Evolutionary conservation across 2,329 filamentous ascomycete species (phyloP).

Genomic region (Alternaria hordeiaustralica): DNA sequence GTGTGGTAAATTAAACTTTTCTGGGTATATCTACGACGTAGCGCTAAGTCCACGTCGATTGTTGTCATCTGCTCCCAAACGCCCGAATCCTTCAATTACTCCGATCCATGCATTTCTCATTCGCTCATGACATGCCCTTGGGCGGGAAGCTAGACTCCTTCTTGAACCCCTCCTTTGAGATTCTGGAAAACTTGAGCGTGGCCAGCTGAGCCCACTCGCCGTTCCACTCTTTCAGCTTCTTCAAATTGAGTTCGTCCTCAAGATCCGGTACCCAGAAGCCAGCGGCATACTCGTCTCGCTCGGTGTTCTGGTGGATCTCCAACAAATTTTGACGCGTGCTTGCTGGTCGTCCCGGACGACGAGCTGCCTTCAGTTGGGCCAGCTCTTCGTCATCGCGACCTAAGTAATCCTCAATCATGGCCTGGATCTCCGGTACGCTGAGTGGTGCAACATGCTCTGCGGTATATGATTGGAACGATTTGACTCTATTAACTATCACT

Average conservation of each 20-base stretch:
- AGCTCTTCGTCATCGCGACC: conserved; percentile 76
- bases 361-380: conserved; percentile 67
- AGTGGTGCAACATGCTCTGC: conserved; percentile 57
- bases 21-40: background rate
- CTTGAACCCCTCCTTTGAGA: conserved; percentile 69
- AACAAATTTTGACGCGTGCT: conserved; percentile 79
- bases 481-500: conserved; percentile 66
- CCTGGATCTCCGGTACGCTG: conserved; percentile 63
- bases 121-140: conserved; percentile 47
- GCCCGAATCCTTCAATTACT: background rate
- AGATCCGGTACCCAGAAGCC: conserved; percentile 91
- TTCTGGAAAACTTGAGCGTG: conserved; percentile 76
- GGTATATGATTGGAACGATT: conserved; percentile 74
- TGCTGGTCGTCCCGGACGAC: conserved; percentile 79
- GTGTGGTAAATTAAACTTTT: background rate
- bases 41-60: background rate
- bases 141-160: conserved; percentile 82
- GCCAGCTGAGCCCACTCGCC: conserved; percentile 83
- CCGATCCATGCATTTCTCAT: background rate
- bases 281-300: conserved; percentile 79
- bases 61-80: background rate
- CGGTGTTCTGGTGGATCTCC: conserved; percentile 70
- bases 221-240: conserved; percentile 75
- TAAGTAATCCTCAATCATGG: conserved; percentile 53
- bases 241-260: conserved; percentile 68